phyloP scores from a whole-genome alignment of 176 grass and related monocot species.

The Cenchrus purpureus region DNA sequence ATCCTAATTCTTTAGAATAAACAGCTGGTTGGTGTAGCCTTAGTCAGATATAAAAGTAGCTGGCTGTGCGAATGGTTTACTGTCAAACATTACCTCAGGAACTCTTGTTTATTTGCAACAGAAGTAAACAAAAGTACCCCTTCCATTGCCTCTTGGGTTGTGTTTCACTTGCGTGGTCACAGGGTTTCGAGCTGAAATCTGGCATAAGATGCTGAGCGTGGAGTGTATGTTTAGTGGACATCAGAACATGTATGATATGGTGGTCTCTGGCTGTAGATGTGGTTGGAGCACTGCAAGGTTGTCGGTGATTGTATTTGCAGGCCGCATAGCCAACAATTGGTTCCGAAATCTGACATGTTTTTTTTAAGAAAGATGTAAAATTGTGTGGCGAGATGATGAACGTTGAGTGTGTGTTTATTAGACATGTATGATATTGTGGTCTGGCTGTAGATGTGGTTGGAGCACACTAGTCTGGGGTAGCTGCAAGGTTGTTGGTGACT shows the following conservation, averaged over 20 bases:
- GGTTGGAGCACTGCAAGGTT: background rate
- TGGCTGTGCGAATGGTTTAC: background rate
- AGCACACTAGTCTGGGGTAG: background rate
- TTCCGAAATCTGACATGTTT: no score
- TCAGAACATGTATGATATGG: background rate
- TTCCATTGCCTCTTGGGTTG: background rate
- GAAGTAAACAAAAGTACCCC: background rate
- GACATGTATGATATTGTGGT: no score
- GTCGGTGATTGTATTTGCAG: no score
- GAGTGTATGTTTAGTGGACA: background rate
- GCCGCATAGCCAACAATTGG: no score
- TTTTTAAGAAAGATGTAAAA: no score
- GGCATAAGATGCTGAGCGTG: background rate
- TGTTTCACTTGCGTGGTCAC: background rate
- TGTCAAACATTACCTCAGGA: constrained; percentile 21
- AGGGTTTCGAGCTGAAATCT: background rate
- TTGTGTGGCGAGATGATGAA: no score
- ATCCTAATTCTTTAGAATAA: constrained; percentile 58
- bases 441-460: background rate
- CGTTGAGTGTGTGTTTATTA: no score
- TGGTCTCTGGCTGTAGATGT: background rate
- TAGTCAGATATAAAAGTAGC: background rate
- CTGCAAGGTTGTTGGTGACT: no score
- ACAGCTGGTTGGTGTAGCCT: background rate
- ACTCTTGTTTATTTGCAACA: constrained; percentile 13